Evolutionary conservation across 2,329 filamentous ascomycete species (phyloP).

Genomic region (Fusarium sp.): DNA sequence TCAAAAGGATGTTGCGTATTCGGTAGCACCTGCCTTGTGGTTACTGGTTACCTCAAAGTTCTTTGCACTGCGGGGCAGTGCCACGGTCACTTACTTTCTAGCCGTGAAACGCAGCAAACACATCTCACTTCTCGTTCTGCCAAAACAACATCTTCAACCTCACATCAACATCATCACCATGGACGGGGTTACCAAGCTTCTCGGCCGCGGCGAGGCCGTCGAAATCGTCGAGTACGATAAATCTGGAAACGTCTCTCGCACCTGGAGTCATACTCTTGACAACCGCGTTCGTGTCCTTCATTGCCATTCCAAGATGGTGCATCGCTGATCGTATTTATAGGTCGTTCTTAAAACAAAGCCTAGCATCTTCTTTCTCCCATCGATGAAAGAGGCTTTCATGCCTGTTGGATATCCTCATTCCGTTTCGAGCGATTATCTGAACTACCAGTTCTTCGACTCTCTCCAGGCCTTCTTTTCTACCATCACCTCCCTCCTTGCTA

Average conservation of each 20-base stretch:
- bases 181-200: constrained; percentile 41
- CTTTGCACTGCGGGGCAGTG: constrained; percentile 16
- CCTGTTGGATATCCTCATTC: constrained; percentile 90
- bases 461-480: constrained; percentile 87
- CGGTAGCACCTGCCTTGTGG: background rate
- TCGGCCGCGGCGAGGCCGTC: constrained; percentile 46
- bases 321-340: constrained; percentile 30
- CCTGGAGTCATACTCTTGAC: constrained; percentile 52
- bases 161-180: constrained; percentile 17
- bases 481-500: constrained; percentile 83
- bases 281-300: constrained; percentile 38
- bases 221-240: constrained; percentile 56
- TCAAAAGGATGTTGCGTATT: background rate
- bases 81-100: background rate
- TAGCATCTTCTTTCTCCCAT: constrained; percentile 46
- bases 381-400: constrained; percentile 72
- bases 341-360: constrained; percentile 39
- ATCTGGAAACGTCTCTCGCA: constrained; percentile 52
- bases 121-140: background rate
- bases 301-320: background rate
- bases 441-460: constrained; percentile 79
- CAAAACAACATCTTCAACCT: background rate
- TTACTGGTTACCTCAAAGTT: background rate
- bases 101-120: background rate
- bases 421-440: constrained; percentile 85